A percentile compares a stretch with the other conserved stretches of the same genome.
Evolutionary conservation across 306 rosid species (phyloP).

Genomic region (Rubus idaeus): DNA sequence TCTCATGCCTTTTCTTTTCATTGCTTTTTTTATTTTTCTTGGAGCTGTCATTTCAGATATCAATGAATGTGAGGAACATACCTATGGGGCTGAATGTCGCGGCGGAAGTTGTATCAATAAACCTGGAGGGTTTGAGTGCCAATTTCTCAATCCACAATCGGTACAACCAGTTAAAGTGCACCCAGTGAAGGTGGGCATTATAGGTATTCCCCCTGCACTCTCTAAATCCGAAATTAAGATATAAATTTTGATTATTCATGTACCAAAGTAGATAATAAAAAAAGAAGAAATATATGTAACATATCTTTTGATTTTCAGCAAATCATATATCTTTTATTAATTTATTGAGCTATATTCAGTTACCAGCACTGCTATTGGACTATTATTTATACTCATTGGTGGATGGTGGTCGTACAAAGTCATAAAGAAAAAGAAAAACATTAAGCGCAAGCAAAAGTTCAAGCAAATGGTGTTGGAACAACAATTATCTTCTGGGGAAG

Average conservation of each 20-base stretch:
- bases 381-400: not conserved
- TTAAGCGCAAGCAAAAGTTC: not conserved
- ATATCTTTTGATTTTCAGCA: not conserved
- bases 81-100: no score
- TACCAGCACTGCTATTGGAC: not conserved
- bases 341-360: not conserved
- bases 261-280: not conserved
- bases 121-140: no score
- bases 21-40: no score
- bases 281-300: not conserved
- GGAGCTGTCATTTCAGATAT: no score
- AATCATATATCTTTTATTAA: not conserved
- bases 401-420: not conserved
- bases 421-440: not conserved
- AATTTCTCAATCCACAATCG: no score
- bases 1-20: no score
- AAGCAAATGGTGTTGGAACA: not conserved
- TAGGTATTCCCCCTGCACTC: not conserved
- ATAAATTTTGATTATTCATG: no score
- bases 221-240: not conserved
- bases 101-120: no score
- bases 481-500: not conserved
- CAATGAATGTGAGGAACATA: no score
- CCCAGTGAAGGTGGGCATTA: not conserved
- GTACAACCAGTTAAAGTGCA: no score